Evolutionary conservation across 1,284 basidiomycete species (phyloP), one percentile per base, ranked within the genome.

Genomic region (Rhodotorula sp.): DNA sequence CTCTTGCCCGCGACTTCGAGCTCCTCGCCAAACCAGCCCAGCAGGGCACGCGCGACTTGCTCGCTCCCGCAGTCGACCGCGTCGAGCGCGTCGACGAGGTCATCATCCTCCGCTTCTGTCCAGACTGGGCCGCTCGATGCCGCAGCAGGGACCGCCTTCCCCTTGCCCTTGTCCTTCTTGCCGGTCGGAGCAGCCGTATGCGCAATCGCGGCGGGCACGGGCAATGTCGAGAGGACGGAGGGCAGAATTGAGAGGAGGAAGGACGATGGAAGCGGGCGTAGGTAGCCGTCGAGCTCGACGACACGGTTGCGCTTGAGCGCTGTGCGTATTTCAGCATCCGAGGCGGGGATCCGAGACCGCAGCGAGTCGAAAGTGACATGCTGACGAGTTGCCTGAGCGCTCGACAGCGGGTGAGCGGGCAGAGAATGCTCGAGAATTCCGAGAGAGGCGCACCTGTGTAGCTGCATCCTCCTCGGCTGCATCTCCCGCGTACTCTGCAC

Each of bases 1-100:
- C 55, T 61, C 67, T 54, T 55, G 70, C 64, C 34, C 49, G 23
- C 49, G 23, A 59, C 61, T 23, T 70, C 62, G 7, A 60, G 70
- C 1, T 89, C 79, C 3, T 82, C 81, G 5, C 92, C 92, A 76
- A 93, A 96, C 87, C 93, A 92, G 0, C 81, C 79, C 83, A 95
- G 87, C 14, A 94, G 85, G 77, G 92, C 90, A 7, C 78, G 80
- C 0, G 87, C 86, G 9, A 94, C 87, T 0, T 84, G 88, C 14
- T 62, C 66, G 48, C 88, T 84, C 0, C 68, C 59, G 56, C 75
- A 76, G 13, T 76, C 75, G 50, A 65, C 68, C n/a, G 73, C 66
- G 23, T 88, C 86, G 21, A 95, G 84, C 0, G 87, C 82, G 3
- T 85, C 81, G 3, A 85, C 79, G 41, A 94, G 81, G 13, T 86